Evolutionary conservation across 2,329 filamentous ascomycete species (phyloP).

Genomic region (Fusarium penzigii): DNA sequence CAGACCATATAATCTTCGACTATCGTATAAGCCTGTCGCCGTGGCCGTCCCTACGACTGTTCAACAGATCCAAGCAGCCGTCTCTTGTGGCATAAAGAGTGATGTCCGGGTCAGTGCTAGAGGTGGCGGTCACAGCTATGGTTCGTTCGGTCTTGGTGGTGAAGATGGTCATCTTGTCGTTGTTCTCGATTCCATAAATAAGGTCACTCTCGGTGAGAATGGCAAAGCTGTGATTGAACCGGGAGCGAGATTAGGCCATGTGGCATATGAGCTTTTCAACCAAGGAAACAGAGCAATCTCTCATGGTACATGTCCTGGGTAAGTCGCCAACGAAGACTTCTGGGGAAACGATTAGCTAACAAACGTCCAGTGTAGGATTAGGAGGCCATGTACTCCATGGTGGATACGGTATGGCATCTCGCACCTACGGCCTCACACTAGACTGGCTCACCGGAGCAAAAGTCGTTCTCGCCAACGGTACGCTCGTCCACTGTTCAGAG

Average conservation of each 20-base stretch:
- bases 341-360: slow-evolving; percentile 1
- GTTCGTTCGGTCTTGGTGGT: slow-evolving; percentile 47
- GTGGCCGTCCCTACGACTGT: slow-evolving; percentile 35
- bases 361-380: slow-evolving; percentile 26
- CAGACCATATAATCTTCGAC: slow-evolving; percentile 36
- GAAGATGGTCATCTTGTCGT: slow-evolving; percentile 43
- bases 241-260: slow-evolving; percentile 51
- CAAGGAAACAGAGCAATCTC: slow-evolving; percentile 44
- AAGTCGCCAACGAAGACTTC: slow-evolving; percentile 7
- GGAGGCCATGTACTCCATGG: slow-evolving; percentile 32
- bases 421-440: slow-evolving; percentile 30
- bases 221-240: slow-evolving; percentile 34
- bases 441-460: slow-evolving; percentile 32
- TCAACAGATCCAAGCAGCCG: slow-evolving; percentile 44
- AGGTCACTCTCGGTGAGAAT: slow-evolving; percentile 27
- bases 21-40: slow-evolving; percentile 32
- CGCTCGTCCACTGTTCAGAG: slow-evolving; percentile 22
- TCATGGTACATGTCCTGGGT: slow-evolving; percentile 57
- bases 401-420: slow-evolving; percentile 34
- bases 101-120: slow-evolving; percentile 51
- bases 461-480: slow-evolving; percentile 31
- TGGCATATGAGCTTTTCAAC: slow-evolving; percentile 41
- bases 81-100: slow-evolving; percentile 44
- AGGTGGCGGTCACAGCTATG: slow-evolving; percentile 56
- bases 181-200: slow-evolving; percentile 41